Conservation (phyloP, 2,329 filamentous ascomycete genomes). For the Thelonectria rubi region DNA sequence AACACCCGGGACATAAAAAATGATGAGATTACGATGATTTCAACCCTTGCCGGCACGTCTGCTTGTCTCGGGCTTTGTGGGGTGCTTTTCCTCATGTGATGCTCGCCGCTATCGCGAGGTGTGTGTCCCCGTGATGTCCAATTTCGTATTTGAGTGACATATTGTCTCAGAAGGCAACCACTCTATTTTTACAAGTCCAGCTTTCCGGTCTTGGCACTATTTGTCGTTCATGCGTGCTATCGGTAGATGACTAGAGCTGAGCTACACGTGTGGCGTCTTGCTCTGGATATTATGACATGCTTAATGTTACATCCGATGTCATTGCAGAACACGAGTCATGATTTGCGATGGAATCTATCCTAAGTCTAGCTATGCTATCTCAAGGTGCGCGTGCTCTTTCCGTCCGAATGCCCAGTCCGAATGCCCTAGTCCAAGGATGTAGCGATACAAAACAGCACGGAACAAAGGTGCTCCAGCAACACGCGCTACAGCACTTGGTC, state of each 20-base stretch:
- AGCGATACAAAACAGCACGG: no score
- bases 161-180: conserved; percentile 11
- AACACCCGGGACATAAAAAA: conserved; percentile 16
- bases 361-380: neutral
- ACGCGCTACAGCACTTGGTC: neutral
- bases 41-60: neutral
- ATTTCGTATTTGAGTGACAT: conserved; percentile 9
- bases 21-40: conserved; percentile 24
- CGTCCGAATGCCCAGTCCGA: neutral
- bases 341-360: neutral
- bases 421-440: no score
- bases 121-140: conserved; percentile 2
- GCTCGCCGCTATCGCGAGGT: conserved; percentile 2
- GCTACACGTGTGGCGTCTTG: neutral
- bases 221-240: neutral
- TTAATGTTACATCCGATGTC: neutral
- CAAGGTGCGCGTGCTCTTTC: neutral
- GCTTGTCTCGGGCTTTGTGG: conserved; percentile 11
- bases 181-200: conserved; percentile 2
- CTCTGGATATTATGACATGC: neutral
- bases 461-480: no score
- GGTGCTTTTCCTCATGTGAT: conserved; percentile 19
- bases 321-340: neutral
- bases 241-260: neutral
- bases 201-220: neutral